Conservation (phyloP, 2,329 filamentous ascomycete species). For the Fusarium fracticaudum region DNA sequence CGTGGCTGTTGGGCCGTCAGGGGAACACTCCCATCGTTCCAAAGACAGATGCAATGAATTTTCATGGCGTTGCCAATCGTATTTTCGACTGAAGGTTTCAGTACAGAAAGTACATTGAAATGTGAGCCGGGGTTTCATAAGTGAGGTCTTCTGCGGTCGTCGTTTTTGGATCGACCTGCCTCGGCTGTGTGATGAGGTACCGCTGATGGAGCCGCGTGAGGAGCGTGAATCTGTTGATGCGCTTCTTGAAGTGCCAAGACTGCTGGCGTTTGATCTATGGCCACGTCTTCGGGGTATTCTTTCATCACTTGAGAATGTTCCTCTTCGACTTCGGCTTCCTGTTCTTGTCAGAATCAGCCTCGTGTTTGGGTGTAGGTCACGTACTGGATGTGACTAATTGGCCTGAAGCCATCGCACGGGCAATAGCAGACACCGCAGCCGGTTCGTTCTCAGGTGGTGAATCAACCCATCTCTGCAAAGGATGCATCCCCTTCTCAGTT, state of each 20-base stretch:
- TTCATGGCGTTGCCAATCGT: constrained; percentile 62
- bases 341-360: constrained; percentile 48
- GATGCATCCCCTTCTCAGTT: constrained; percentile 29
- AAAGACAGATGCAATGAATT: constrained; percentile 57
- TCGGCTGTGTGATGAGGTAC: constrained; percentile 5
- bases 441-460: constrained; percentile 49
- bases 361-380: constrained; percentile 47
- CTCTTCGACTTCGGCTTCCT: constrained; percentile 21
- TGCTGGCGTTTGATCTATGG: constrained; percentile 23
- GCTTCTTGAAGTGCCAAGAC: constrained; percentile 29
- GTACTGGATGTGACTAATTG: constrained; percentile 7
- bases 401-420: constrained; percentile 40
- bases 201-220: constrained; percentile 18
- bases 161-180: constrained; percentile 18
- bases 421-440: constrained; percentile 45
- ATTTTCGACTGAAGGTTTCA: constrained; percentile 55
- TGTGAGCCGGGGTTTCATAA: constrained; percentile 10
- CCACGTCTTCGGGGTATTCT: constrained; percentile 2
- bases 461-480: constrained; percentile 47
- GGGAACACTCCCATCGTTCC: constrained; percentile 57
- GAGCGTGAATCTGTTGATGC: constrained; percentile 27
- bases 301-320: constrained; percentile 24
- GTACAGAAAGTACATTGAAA: constrained; percentile 59
- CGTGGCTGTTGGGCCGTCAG: constrained; percentile 46
- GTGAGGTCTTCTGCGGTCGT: constrained; percentile 7